Evolutionary conservation across 257 asterid genomes (phyloP).

Genomic region (Echites panduratus): DNA sequence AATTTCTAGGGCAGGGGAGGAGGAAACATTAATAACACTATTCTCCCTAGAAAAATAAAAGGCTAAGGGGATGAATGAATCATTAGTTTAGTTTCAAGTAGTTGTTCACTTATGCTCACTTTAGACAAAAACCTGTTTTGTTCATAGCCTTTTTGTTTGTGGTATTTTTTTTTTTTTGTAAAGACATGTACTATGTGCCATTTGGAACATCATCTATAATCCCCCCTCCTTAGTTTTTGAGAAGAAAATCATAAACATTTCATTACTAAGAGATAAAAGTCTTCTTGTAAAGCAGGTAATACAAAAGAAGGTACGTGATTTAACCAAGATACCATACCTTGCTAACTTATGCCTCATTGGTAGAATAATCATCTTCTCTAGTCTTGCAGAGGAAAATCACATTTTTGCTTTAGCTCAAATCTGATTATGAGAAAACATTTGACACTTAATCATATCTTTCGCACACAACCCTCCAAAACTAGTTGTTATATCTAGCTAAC

Average conservation of each 20-base stretch:
- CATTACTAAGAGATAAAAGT: constrained; percentile 22
- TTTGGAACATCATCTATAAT: constrained; percentile 66
- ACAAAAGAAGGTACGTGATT: too few species aligned
- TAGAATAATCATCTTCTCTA: constrained; percentile 20
- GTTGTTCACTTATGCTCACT: too few species aligned
- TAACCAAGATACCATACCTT: too few species aligned
- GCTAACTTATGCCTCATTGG: constrained; percentile 14
- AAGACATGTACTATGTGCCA: constrained; percentile 91
- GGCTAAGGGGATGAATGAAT: too few species aligned
- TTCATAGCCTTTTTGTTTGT: constrained; percentile 34
- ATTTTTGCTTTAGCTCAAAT: constrained; percentile 47
- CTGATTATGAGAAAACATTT: constrained; percentile 24
- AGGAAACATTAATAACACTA: too few species aligned
- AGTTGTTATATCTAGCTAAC: constrained; percentile 20
- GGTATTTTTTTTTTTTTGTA: constrained; percentile 65
- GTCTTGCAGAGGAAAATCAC: constrained; percentile 55
- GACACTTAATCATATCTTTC: constrained; percentile 20
- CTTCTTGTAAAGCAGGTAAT: too few species aligned
- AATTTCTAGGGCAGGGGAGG: too few species aligned
- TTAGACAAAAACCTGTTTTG: too few species aligned
- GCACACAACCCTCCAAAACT: constrained; percentile 15
- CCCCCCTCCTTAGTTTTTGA: constrained; percentile 79
- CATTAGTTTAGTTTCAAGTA: too few species aligned
- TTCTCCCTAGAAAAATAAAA: too few species aligned
- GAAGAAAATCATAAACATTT: too few species aligned